These are phyloP conservation scores for Fusarium redolens DNA, from an alignment of 2,329 filamentous ascomycete species.

Conservation along the genomic window DNA sequence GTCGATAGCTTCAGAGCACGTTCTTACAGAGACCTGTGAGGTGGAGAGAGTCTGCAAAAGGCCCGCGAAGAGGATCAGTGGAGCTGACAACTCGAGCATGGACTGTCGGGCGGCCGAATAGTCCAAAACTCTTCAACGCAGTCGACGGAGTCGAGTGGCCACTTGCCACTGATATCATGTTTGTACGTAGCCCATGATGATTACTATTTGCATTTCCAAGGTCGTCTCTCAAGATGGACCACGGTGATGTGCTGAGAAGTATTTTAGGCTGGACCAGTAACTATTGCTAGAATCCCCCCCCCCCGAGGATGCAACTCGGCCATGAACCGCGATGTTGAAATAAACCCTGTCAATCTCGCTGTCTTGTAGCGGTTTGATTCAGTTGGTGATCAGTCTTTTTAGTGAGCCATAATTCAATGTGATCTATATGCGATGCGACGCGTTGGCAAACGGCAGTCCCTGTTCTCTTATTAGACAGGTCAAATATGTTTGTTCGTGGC, in stretches of 20 bases:
- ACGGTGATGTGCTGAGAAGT: background rate
- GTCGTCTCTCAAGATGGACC: slow-evolving; percentile 24
- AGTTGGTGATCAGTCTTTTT: background rate
- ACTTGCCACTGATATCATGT: slow-evolving; percentile 25
- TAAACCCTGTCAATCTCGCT: background rate
- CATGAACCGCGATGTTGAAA: background rate
- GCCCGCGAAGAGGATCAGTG: slow-evolving; percentile 38
- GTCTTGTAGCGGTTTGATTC: background rate
- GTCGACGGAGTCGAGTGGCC: slow-evolving; percentile 15
- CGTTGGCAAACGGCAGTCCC: background rate
- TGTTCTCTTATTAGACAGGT: slow-evolving; percentile 1
- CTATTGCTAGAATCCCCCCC: background rate
- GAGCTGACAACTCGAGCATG: slow-evolving; percentile 16
- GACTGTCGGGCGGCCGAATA: slow-evolving; percentile 5
- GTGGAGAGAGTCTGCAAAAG: slow-evolving; percentile 24
- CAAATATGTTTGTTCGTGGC: slow-evolving; percentile 12
- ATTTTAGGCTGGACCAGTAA: background rate
- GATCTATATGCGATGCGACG: slow-evolving; percentile 19
- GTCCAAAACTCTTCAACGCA: background rate
- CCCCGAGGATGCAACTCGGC: slow-evolving; percentile 8
- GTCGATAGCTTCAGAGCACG: slow-evolving; percentile 46
- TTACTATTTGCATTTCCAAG: slow-evolving; percentile 24
- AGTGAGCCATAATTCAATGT: background rate
- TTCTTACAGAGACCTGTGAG: slow-evolving; percentile 37
- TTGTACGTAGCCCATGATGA: slow-evolving; percentile 18